phyloP scores from a whole-genome alignment of 805 yeast species.

The Myxozyma geophila region DNA sequence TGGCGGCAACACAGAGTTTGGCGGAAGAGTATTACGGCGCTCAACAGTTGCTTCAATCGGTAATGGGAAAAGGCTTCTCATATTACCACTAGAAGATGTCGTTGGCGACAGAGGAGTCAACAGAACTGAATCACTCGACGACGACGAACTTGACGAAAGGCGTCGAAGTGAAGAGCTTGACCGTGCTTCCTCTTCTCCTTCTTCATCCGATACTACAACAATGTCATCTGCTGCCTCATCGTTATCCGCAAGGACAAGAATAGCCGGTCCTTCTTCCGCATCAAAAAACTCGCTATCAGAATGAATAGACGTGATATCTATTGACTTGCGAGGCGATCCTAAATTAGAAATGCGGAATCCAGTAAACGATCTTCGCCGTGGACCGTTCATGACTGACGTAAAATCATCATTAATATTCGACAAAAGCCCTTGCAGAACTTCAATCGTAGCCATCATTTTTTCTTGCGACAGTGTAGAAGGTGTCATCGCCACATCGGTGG shows the following conservation, averaged over 20 bases:
- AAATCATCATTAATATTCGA: conserved; percentile 16
- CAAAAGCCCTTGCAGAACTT: conserved; percentile 21
- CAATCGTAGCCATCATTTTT: conserved; percentile 4
- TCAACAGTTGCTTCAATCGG: conserved; percentile 17
- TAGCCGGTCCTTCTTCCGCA: conserved; percentile 59
- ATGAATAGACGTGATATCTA: conserved; percentile 25
- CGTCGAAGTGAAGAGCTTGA: conserved; percentile 20
- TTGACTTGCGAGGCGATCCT: conserved; percentile 2
- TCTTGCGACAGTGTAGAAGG: background rate
- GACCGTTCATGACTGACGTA: background rate
- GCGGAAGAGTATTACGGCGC: conserved; percentile 31
- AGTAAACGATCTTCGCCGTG: conserved; percentile 13
- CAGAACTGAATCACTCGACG: background rate
- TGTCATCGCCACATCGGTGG: background rate
- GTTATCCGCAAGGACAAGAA: conserved; percentile 37
- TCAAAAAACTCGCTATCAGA: conserved; percentile 57
- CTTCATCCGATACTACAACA: conserved; percentile 53
- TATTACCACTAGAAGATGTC: background rate
- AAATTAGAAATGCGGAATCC: conserved; percentile 5
- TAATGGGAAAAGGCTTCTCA: conserved; percentile 26
- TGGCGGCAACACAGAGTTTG: conserved; percentile 67
- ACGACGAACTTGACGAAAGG: conserved; percentile 11
- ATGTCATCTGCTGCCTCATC: conserved; percentile 59
- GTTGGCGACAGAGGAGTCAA: conserved; percentile 12
- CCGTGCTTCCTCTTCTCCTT: conserved; percentile 15